These are phyloP conservation scores for Eucalyptus grandis DNA, from an alignment of 345 rosid species.

Conservation along the genomic window DNA sequence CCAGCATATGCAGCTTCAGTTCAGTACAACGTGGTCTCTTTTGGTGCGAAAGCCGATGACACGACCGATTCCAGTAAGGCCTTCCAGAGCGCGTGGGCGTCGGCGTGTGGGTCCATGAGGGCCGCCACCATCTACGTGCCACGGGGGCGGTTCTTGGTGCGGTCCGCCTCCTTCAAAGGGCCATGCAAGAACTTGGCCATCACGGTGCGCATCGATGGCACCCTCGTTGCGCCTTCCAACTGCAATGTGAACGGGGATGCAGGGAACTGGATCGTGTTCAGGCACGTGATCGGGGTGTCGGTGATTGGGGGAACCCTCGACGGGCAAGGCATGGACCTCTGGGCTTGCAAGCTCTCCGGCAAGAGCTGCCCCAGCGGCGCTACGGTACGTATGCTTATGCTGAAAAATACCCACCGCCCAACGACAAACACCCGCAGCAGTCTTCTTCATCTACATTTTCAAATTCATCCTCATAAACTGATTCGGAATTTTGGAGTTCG, in stretches of 20 bases:
- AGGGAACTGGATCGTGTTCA: slow-evolving; percentile 37
- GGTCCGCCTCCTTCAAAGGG: slow-evolving; percentile 31
- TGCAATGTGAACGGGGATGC: slow-evolving; percentile 12
- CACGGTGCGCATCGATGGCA: slow-evolving; percentile 36
- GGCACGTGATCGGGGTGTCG: slow-evolving; percentile 32
- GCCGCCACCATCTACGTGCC: slow-evolving; percentile 47
- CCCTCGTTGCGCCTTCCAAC: slow-evolving; percentile 50
- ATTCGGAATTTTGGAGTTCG: not conserved
- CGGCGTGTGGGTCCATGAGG: slow-evolving; percentile 30
- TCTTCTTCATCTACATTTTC: not conserved
- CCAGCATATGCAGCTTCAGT: not conserved
- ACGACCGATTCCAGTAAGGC: slow-evolving; percentile 50
- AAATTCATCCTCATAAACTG: not conserved
- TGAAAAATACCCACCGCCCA: not conserved
- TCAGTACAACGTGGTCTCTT: slow-evolving; percentile 17
- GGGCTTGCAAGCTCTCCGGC: slow-evolving; percentile 55
- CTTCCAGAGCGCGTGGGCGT: slow-evolving; percentile 48
- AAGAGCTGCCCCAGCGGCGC: slow-evolving; percentile 53
- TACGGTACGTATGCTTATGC: slow-evolving; percentile 16
- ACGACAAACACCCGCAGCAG: not conserved
- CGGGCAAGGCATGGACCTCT: slow-evolving; percentile 41
- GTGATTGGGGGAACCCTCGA: slow-evolving; percentile 55
- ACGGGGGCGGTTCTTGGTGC: slow-evolving; percentile 29
- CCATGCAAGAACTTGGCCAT: slow-evolving; percentile 35
- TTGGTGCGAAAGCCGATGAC: slow-evolving; percentile 58